Base-by-base conservation (phyloP, 306 rosid genomes). In the Trifolium pratense region DNA sequence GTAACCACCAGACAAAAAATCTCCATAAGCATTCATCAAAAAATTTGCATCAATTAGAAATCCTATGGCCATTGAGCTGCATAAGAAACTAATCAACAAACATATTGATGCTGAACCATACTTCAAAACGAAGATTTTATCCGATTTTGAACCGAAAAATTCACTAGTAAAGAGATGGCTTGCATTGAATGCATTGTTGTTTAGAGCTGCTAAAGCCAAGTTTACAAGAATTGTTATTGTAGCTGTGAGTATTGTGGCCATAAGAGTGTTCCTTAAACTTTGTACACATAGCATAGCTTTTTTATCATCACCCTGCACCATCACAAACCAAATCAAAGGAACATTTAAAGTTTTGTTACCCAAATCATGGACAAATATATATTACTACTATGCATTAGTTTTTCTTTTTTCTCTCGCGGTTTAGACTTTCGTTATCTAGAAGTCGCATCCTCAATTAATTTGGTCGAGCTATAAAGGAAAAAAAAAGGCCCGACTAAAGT, bases 191-290 rank as follows among this genome's bases (percentile, higher is more conserved):
- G 78, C 32, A 55, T 85, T 85, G 88, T 85, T 93, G 31, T 62
- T 70, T 0, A 91, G 60, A 39, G 93, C 88, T 18, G 96, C 89
- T 17, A 93, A 68, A 12, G 83, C 80, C 40, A 84, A 0, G 73
- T 68, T 71, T 1, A 87, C 16, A 3, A 88, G 82, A 68, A 91
- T 79, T 14, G 97, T 75, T 76, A 89, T 70, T 0, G 89, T 1
- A 29, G 96, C 97, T 74, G 86, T 86, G 26, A 89, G 53, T 31
- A 84, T 79, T 76, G 90, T 71, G 7, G 57, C 49, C 97, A 89
- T 89, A 0, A 90, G 82, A 68, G 90, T 55, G 86, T 93, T 93
- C 80, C 98, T 91, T 80, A 91, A 43, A 85, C 86, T 91, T 68
- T 93, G 97, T 4, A 91, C 81, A 1, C 81, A 83, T 66, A 91